Evolutionary conservation across 129 eudicot species (phyloP).

Genomic region (Centrapalus pauciflorus): DNA sequence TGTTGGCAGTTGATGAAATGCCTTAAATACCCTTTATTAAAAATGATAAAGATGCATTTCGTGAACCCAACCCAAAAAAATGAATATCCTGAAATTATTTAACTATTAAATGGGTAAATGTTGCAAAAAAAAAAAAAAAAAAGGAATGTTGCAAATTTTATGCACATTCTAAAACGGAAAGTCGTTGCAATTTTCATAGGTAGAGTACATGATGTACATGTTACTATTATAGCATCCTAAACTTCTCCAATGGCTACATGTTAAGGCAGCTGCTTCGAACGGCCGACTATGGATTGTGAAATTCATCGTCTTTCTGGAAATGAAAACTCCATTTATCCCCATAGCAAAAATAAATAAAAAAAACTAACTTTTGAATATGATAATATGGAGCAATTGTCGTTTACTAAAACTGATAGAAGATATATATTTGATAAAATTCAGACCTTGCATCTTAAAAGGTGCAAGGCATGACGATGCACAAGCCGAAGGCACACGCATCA

Average conservation of each 20-base stretch:
- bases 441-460: too few species aligned
- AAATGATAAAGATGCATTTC: background rate
- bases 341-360: too few species aligned
- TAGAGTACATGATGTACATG: background rate
- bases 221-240: background rate
- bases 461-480: too few species aligned
- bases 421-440: too few species aligned
- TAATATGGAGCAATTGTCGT: too few species aligned
- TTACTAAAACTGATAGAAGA: too few species aligned
- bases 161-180: background rate
- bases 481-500: too few species aligned
- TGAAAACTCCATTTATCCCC: background rate
- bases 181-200: background rate
- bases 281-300: slow-evolving; percentile 4
- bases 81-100: background rate
- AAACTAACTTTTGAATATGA: too few species aligned
- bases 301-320: background rate
- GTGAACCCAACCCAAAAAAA: background rate
- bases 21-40: background rate
- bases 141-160: background rate
- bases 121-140: background rate
- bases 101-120: background rate
- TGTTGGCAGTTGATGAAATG: background rate
- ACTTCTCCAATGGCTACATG: background rate
- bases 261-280: background rate